Percentiles rank a stretch among this genome's conserved stretches.
Evolutionary conservation across 106 monocot genomes (phyloP).

Genomic region (Narthecium ossifragum): DNA sequence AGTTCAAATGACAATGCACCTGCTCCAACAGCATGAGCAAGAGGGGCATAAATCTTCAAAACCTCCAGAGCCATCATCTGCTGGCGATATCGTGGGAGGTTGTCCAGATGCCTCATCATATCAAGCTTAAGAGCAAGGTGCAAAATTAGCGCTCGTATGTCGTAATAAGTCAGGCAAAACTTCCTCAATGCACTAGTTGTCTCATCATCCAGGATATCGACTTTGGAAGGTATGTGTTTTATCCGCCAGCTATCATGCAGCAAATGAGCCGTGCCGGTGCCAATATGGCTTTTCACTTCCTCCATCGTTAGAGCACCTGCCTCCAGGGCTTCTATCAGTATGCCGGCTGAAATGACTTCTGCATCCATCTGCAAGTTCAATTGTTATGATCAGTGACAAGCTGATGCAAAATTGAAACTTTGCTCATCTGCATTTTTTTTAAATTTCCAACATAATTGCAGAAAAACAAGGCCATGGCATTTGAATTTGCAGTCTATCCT

Average conservation of each 20-base stretch:
- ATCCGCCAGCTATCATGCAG: conserved; percentile 80
- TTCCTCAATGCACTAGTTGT: conserved; percentile 50
- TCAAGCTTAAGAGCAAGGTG: conserved; percentile 79
- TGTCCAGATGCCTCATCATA: conserved; percentile 60
- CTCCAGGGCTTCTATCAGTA: conserved; percentile 65
- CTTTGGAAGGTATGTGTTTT: conserved; percentile 52
- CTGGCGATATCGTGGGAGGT: conserved; percentile 65
- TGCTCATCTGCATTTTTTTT: too few relatives aligned
- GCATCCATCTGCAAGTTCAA: conserved; percentile 81
- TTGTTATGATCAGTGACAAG: not conserved
- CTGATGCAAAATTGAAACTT: too few relatives aligned
- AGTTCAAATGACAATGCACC: conserved; percentile 67
- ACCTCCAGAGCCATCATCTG: conserved; percentile 66
- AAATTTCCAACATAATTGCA: too few relatives aligned
- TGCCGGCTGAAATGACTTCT: conserved; percentile 86
- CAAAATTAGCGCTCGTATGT: conserved; percentile 71
- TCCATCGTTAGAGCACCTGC: conserved; percentile 50
- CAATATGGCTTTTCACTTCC: conserved; percentile 59
- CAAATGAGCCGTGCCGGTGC: conserved; percentile 53
- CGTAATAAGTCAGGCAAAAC: conserved; percentile 82
- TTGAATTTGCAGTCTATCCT: too few relatives aligned
- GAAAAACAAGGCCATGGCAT: too few relatives aligned
- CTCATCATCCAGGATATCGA: conserved; percentile 70
- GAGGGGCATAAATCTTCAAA: conserved; percentile 87
- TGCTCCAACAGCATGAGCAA: conserved; percentile 84